Evolutionary conservation across 345 rosid genomes (phyloP), one percentile per base, ranked within the genome.

Genomic region (Anacardium occidentale): DNA sequence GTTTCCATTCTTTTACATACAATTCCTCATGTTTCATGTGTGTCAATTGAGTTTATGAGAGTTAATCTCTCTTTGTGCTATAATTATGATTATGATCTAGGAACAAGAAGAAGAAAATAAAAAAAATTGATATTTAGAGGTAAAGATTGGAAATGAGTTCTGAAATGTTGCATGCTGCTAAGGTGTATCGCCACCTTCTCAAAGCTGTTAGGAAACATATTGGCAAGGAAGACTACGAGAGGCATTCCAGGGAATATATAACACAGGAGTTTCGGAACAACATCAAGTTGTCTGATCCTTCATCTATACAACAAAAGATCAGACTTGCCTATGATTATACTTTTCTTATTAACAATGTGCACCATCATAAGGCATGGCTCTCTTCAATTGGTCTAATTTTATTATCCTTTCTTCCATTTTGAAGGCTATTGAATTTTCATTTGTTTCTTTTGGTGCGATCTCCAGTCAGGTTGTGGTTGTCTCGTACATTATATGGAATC

Each of bases 291-390:
- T 42, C 55, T 0, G 88, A 84, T 64, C 82, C 76, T 21, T 77
- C 77, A 14, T 68, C 70, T 4, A 61, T 76, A 32, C 78, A 74
- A 70, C 90, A 85, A 82, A 90, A 81, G 74, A 72, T 92, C 21
- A 89, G 79, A 73, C 90, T 90, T 44, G 97, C 93, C 32, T 82
- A 79, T 3, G 86, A 92, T 50, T 91, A 92, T 73, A 82, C 89
- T 3, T 84, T 77, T 72, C 81, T 89, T 58, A 85, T 91, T 69
- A 85, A 85, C 76, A 86, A 90, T 60, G 89, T 95, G 61, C 98
- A 95, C 75, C 89, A 90, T 76, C 99, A 92, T 79, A 88, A 85
- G 97, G 97, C 90, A 64, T 12, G 66, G 26, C 62, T 70, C 59
- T 55, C 73, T 66, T 59, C 62, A 17, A 37, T 21, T 47, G 22